Conservation (phyloP, 192 early-diverging fungal species). For the Coemansia sp. region DNA sequence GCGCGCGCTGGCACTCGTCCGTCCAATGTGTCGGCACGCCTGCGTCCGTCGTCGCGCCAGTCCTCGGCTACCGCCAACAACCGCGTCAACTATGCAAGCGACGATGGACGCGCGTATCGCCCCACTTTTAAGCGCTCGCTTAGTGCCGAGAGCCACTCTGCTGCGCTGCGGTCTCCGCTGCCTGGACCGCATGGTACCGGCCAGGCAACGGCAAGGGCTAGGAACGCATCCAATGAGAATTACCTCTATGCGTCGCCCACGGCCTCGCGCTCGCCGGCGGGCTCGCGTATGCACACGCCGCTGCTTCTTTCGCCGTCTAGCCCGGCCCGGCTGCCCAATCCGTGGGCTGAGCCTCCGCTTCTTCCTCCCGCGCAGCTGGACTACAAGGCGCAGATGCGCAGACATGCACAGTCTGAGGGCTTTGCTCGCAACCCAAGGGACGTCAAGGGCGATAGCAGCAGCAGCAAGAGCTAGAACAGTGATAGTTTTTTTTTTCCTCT, state of each 20-base stretch:
- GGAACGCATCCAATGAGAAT: constrained; percentile 1
- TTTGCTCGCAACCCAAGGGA: constrained; percentile 15
- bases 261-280: neutral
- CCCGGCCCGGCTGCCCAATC: constrained; percentile 34
- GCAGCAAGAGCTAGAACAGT: neutral
- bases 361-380: constrained; percentile 10
- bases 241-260: constrained; percentile 18
- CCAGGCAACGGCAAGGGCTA: neutral
- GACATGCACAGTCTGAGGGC: constrained; percentile 47
- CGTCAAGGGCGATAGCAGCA: neutral
- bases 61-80: constrained; percentile 21
- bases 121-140: neutral
- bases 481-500: too few relatives aligned
- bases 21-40: neutral
- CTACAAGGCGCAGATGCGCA: constrained; percentile 9
- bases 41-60: constrained; percentile 54
- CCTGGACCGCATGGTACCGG: neutral
- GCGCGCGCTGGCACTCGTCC: constrained; percentile 17
- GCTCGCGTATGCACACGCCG: neutral
- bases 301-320: constrained; percentile 48
- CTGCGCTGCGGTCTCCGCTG: neutral
- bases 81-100: constrained; percentile 32
- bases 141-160: neutral
- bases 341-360: constrained; percentile 29
- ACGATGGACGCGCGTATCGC: constrained; percentile 17